phyloP scores from a whole-genome alignment of 345 rosid genomes.

The Euclidium syriacum region DNA sequence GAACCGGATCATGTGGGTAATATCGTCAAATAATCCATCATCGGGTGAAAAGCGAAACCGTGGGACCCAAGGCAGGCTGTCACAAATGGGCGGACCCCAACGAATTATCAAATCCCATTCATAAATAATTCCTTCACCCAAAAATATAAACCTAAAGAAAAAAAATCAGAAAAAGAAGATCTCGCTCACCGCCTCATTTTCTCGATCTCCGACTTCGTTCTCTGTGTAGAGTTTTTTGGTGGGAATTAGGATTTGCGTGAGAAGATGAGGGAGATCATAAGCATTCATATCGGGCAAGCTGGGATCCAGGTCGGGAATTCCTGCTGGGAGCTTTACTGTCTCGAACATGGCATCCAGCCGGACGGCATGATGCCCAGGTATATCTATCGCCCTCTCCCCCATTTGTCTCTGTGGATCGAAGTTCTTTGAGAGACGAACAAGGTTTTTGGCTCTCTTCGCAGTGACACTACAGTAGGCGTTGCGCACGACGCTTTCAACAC shows the following conservation, averaged over 20 bases:
- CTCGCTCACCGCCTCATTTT: neutral
- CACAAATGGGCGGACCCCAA: no score
- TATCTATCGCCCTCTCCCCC: neutral
- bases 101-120: neutral
- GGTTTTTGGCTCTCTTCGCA: no score
- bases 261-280: conserved; percentile 47
- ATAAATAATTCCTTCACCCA: neutral
- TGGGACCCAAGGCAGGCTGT: no score
- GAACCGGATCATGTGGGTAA: no score
- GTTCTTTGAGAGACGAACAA: no score
- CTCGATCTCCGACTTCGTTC: neutral
- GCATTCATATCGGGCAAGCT: conserved; percentile 52
- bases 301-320: conserved; percentile 54
- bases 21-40: no score
- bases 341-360: conserved; percentile 48
- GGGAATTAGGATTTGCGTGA: neutral
- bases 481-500: no score
- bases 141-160: neutral
- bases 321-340: conserved; percentile 39
- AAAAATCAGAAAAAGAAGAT: neutral
- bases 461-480: no score
- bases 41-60: no score
- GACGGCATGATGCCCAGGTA: conserved; percentile 51
- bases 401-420: no score
- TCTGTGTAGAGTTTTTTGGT: no score